These are phyloP conservation scores for Hymenoscyphus scutula DNA, from an alignment of 2,329 filamentous ascomycete species.

Conservation along the genomic window DNA sequence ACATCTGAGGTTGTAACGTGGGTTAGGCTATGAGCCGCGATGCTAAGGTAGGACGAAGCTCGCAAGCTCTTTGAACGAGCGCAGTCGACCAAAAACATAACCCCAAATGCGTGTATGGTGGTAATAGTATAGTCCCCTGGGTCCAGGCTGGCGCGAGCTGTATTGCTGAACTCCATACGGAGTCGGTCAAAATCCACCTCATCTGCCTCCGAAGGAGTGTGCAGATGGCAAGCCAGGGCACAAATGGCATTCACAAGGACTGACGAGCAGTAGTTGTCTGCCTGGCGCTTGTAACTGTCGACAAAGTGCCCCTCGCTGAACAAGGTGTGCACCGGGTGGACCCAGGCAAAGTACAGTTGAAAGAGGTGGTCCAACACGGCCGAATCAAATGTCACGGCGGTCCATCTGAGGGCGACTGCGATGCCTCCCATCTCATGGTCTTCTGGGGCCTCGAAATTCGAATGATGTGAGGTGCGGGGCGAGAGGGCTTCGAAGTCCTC, in stretches of 20 bases:
- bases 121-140: slow-evolving; percentile 28
- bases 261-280: slow-evolving; percentile 30
- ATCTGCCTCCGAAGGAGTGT: slow-evolving; percentile 24
- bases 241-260: slow-evolving; percentile 37
- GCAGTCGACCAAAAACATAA: slow-evolving; percentile 36
- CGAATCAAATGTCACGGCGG: slow-evolving; percentile 30
- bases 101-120: slow-evolving; percentile 34
- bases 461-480: slow-evolving; percentile 29
- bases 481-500: slow-evolving; percentile 27
- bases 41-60: slow-evolving; percentile 32
- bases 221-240: slow-evolving; percentile 36
- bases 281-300: slow-evolving; percentile 28
- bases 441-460: slow-evolving; percentile 28
- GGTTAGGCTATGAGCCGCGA: slow-evolving; percentile 29
- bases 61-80: slow-evolving; percentile 29
- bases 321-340: slow-evolving; percentile 37
- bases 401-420: slow-evolving; percentile 26
- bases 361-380: slow-evolving; percentile 34
- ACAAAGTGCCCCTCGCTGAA: slow-evolving; percentile 36
- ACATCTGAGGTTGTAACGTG: slow-evolving; percentile 17
- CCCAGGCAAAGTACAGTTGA: slow-evolving; percentile 37
- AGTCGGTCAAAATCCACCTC: slow-evolving; percentile 30
- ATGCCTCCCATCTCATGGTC: slow-evolving; percentile 27
- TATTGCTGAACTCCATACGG: slow-evolving; percentile 30
- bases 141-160: slow-evolving; percentile 27